Evolutionary conservation across 2,329 filamentous ascomycete species (phyloP), one percentile per base, ranked within the genome.

Genomic region (Cytospora paraplurivora): DNA sequence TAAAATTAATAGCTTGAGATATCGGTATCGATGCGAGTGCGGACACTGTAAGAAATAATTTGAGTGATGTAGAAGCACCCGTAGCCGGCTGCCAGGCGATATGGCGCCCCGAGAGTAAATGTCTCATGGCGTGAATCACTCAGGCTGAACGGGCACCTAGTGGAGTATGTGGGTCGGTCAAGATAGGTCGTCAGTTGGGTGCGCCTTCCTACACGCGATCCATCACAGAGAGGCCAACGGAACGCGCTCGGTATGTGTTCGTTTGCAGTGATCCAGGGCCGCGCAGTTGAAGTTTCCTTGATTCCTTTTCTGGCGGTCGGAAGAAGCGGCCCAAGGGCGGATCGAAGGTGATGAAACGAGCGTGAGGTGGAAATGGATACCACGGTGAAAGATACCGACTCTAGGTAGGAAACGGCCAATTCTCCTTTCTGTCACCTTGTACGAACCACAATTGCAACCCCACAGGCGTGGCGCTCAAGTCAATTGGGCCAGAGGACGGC

Each of bases 1-100:
- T 84, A 74, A 91, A 89, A 35, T 79, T 82, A 66, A 88, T 76
- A 47, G 85, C 85, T 32, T 76, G 72, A 52, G 80, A 76, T 5
- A 67, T 63, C 37, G 67, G 67, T 53, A 82, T 64, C 11, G 77
- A 76, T 38, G 78, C 75, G 70, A 81, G 64, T 57, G 75, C 74
- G 69, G 76, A 69, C 64, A 84, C 67, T 71, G 58, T 64, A 68
- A 64, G 27, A 52, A 59, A 58, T n/a, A 51, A 52, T 60, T 35
- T 56, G 47, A 71, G 54, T 19, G 66, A 63, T 47, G 63, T n/a
- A 65, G 69, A 62, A 71, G 71, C 34, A 32, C 51, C 33, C 17
- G 47, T 55, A 15, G 38, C 60, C 59, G 70, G 72, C 67, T 74
- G 72, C 72, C 76, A 76, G 73, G 76, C 73, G 71, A 76, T 75